These are phyloP conservation scores for Solanum pennellii DNA, from an alignment of 257 asterid genomes.

Conservation along the genomic window DNA sequence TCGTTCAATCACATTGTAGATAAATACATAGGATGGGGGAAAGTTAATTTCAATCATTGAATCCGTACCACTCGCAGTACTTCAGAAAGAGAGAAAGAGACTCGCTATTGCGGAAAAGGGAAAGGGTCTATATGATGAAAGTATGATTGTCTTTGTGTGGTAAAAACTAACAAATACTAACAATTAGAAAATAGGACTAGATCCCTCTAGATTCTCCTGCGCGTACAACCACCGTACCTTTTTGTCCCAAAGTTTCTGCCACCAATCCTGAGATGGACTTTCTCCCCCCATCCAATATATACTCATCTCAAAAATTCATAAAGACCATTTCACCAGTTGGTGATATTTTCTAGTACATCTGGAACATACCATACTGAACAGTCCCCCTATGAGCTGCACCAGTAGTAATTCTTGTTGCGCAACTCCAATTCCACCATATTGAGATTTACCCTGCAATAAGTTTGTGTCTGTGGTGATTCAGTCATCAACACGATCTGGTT, in stretches of 20 bases:
- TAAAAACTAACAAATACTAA: neutral
- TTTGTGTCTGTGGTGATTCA: slow-evolving; percentile 49
- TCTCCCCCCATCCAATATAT: neutral
- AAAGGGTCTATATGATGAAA: neutral
- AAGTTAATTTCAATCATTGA: too few relatives aligned
- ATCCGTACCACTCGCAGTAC: too few relatives aligned
- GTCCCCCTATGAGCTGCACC: slow-evolving; percentile 20
- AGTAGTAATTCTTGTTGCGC: neutral
- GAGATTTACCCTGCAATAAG: slow-evolving; percentile 53
- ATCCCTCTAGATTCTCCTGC: neutral
- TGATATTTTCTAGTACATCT: slow-evolving; percentile 16
- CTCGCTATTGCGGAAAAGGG: too few relatives aligned
- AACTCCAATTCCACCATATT: slow-evolving; percentile 42
- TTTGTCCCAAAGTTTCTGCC: neutral
- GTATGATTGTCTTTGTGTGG: neutral
- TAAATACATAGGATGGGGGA: too few relatives aligned
- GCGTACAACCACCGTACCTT: neutral
- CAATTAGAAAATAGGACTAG: neutral
- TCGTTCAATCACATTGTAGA: too few relatives aligned
- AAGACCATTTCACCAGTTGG: neutral
- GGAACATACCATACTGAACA: slow-evolving; percentile 18
- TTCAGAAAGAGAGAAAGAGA: too few relatives aligned
- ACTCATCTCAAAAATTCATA: neutral
- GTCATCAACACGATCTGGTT: slow-evolving; percentile 28
- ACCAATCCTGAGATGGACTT: neutral